Conservation (phyloP, 768 basidiomycete species). For the Termitomyces bulborhizus region DNA sequence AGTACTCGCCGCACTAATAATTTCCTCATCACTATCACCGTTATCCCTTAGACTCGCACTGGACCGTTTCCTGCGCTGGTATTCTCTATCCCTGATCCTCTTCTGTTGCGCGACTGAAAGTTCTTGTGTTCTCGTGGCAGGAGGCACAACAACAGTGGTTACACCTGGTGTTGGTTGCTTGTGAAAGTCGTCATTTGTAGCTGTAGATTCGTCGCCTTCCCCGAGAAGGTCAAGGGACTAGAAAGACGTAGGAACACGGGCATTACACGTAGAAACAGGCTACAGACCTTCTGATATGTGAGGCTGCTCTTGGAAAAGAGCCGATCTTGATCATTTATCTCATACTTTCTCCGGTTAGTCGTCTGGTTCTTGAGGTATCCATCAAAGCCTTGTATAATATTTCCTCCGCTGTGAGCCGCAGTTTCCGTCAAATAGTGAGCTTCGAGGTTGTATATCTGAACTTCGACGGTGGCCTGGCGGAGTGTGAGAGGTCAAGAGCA, state of each 20-base stretch:
- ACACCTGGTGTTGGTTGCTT: slow-evolving; percentile 67
- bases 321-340: slow-evolving; percentile 71
- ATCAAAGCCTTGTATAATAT: slow-evolving; percentile 85
- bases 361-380: slow-evolving; percentile 78
- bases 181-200: slow-evolving; percentile 56
- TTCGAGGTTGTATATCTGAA: slow-evolving; percentile 75
- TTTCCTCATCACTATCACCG: slow-evolving; percentile 75
- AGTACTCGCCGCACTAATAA: slow-evolving; percentile 35
- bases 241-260: neutral
- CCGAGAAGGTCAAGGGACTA: slow-evolving; percentile 74
- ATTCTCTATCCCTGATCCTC: slow-evolving; percentile 73
- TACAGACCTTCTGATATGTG: slow-evolving; percentile 63
- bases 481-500: neutral
- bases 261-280: slow-evolving; percentile 5
- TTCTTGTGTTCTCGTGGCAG: slow-evolving; percentile 64
- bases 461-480: slow-evolving; percentile 68
- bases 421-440: slow-evolving; percentile 74
- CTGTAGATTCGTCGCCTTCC: slow-evolving; percentile 56
- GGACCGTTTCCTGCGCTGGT: slow-evolving; percentile 74
- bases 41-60: slow-evolving; percentile 55
- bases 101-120: slow-evolving; percentile 68
- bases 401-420: slow-evolving; percentile 69
- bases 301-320: slow-evolving; percentile 79
- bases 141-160: slow-evolving; percentile 73
- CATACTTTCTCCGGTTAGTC: slow-evolving; percentile 61